Percentiles rank a stretch among this genome's conserved stretches.
These are phyloP conservation scores for Venturia effusa DNA, from an alignment of 2,329 filamentous ascomycete species.

Conservation along the genomic window DNA sequence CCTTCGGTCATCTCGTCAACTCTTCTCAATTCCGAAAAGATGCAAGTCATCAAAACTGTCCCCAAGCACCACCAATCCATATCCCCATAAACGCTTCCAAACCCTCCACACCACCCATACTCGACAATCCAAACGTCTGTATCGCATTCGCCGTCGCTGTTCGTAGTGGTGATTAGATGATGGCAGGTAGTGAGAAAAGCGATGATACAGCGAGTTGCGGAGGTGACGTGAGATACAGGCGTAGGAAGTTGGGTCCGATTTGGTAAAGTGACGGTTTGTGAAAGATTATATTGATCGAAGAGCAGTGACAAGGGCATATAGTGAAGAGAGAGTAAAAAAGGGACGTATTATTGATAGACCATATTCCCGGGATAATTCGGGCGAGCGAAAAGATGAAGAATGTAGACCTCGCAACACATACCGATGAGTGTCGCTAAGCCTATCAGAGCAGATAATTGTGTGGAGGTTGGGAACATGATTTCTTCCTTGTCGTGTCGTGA, in stretches of 20 bases:
- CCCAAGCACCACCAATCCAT: conserved; percentile 1
- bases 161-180: neutral
- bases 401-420: neutral
- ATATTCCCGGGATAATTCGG: neutral
- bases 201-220: too few relatives aligned
- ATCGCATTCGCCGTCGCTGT: neutral
- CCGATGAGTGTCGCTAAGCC: conserved; percentile 1
- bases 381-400: neutral
- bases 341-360: neutral
- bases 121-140: neutral
- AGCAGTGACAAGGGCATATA: neutral
- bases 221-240: too few relatives aligned
- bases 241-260: too few relatives aligned
- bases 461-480: neutral
- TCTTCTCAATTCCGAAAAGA: neutral
- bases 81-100: neutral
- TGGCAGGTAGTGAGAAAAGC: neutral
- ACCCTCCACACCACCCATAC: neutral
- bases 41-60: neutral
- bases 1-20: too few relatives aligned
- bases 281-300: neutral
- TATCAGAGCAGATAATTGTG: neutral
- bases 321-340: neutral
- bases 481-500: neutral
- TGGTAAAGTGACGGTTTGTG: neutral